Evolutionary conservation across 2,329 filamentous ascomycete genomes (phyloP).

Genomic region (Lachnellula cervina): DNA sequence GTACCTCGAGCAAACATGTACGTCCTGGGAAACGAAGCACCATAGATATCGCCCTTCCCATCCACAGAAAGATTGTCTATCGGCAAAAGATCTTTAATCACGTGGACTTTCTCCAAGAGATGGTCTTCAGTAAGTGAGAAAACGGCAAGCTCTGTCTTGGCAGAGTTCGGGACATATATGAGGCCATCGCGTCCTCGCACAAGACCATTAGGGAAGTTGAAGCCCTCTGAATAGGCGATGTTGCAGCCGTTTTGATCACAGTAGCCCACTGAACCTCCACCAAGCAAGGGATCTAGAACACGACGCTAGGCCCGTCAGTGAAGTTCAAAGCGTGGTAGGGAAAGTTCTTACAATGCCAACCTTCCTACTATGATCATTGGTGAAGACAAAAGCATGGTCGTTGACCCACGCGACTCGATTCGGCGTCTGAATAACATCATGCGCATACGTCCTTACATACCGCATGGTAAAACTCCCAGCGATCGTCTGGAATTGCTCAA

Average conservation of each 20-base stretch:
- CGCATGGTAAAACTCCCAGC: slow-evolving; percentile 24
- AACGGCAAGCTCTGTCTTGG: slow-evolving; percentile 24
- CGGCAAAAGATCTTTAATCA: slow-evolving; percentile 28
- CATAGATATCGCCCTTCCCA: slow-evolving; percentile 33
- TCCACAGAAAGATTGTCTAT: slow-evolving; percentile 37
- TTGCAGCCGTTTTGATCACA: slow-evolving; percentile 27
- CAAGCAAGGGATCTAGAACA: slow-evolving; percentile 24
- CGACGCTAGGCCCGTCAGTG: slow-evolving; percentile 19
- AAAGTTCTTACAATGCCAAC: slow-evolving; percentile 21
- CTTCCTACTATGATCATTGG: slow-evolving; percentile 35
- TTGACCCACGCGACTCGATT: slow-evolving; percentile 33
- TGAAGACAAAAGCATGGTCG: slow-evolving; percentile 34
- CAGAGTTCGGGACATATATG: slow-evolving; percentile 32
- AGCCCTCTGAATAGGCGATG: slow-evolving; percentile 23
- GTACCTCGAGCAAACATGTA: slow-evolving; percentile 19
- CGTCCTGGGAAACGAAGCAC: slow-evolving; percentile 30
- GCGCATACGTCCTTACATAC: slow-evolving; percentile 31
- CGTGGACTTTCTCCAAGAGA: slow-evolving; percentile 19
- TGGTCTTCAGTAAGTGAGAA: slow-evolving; percentile 18
- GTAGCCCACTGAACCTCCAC: slow-evolving; percentile 30
- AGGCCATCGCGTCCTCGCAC: slow-evolving; percentile 30
- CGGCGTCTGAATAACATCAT: slow-evolving; percentile 32
- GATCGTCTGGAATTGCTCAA: slow-evolving; percentile 33
- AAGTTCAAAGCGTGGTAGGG: background rate
- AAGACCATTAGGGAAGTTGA: slow-evolving; percentile 33